Conservation (phyloP, 2,329 filamentous ascomycete species). For the Cladobotryum mycophilum region DNA sequence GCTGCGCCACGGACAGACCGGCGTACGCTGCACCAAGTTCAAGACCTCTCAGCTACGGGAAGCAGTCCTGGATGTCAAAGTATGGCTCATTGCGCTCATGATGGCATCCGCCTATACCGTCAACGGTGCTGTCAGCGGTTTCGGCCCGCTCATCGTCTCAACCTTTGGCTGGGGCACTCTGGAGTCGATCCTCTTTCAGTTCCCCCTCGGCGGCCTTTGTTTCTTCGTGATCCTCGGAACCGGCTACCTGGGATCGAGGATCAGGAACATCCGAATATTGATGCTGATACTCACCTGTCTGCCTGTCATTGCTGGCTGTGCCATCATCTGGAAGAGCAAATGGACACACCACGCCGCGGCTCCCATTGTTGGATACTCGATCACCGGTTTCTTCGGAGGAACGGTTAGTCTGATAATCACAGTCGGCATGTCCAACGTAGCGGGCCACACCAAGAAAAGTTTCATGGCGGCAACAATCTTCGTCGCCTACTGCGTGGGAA, state of each 20-base stretch:
- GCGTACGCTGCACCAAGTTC: slow-evolving; percentile 54
- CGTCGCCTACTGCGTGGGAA: slow-evolving; percentile 68
- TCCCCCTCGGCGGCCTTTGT: slow-evolving; percentile 65
- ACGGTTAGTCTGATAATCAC: slow-evolving; percentile 56
- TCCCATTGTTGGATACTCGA: slow-evolving; percentile 64
- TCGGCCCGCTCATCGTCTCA: slow-evolving; percentile 64
- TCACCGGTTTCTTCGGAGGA: slow-evolving; percentile 67
- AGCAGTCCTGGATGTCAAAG: slow-evolving; percentile 51
- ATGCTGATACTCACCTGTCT: slow-evolving; percentile 62
- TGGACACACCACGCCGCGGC: slow-evolving; percentile 60
- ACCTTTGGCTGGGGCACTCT: slow-evolving; percentile 62
- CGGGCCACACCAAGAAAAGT: slow-evolving; percentile 71
- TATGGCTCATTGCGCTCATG: slow-evolving; percentile 59
- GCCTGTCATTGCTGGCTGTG: slow-evolving; percentile 68
- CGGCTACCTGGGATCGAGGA: slow-evolving; percentile 55
- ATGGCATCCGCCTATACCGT: slow-evolving; percentile 67
- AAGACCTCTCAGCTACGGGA: slow-evolving; percentile 55
- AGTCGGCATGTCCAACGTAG: slow-evolving; percentile 59
- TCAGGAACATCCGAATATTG: slow-evolving; percentile 57
- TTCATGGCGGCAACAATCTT: slow-evolving; percentile 70
- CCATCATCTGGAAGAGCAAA: slow-evolving; percentile 64
- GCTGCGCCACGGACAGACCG: slow-evolving; percentile 55
- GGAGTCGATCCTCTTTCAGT: slow-evolving; percentile 65
- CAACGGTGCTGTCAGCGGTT: slow-evolving; percentile 65
- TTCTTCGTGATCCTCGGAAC: slow-evolving; percentile 59